A percentile compares a stretch with the other conserved stretches of the same genome.
Evolutionary conservation across 306 rosid genomes (phyloP).

Genomic region (Delonix regia): DNA sequence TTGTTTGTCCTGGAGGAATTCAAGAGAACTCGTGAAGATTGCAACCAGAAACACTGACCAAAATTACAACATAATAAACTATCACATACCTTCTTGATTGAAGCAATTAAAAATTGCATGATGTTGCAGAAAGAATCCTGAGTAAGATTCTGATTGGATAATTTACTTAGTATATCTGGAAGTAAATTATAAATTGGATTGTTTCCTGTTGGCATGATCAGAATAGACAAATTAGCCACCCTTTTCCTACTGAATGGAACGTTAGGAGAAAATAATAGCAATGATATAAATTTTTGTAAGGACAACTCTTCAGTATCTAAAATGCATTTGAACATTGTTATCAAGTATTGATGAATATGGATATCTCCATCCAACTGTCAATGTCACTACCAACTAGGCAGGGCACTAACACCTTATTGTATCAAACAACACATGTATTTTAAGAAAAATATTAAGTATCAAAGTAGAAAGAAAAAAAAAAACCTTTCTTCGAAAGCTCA

Average conservation of each 20-base stretch:
- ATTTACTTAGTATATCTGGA: slow-evolving; percentile 93
- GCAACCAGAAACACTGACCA: slow-evolving; percentile 24
- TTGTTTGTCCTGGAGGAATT: slow-evolving; percentile 77
- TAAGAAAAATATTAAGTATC: background rate
- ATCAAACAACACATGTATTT: background rate
- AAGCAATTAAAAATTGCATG: slow-evolving; percentile 94
- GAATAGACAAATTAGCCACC: slow-evolving; percentile 28
- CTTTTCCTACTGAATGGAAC: background rate
- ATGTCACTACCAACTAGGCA: background rate
- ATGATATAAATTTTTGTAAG: background rate
- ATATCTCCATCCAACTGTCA: background rate
- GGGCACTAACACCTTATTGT: background rate
- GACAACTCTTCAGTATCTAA: background rate
- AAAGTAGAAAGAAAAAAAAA: background rate
- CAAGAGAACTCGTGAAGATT: slow-evolving; percentile 35
- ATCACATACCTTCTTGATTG: slow-evolving; percentile 81
- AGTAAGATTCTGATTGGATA: slow-evolving; percentile 74
- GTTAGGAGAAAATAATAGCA: slow-evolving; percentile 30
- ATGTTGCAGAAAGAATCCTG: slow-evolving; percentile 85
- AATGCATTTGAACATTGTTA: background rate
- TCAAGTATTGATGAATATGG: background rate
- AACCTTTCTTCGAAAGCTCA: slow-evolving; percentile 96
- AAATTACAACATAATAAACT: slow-evolving; percentile 15
- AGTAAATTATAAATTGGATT: slow-evolving; percentile 94
- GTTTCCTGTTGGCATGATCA: slow-evolving; percentile 61